Evolutionary conservation across 1,139 yeast species (phyloP), one percentile per base, ranked within the genome.

Genomic region (Geotrichum cucujoidarum): DNA sequence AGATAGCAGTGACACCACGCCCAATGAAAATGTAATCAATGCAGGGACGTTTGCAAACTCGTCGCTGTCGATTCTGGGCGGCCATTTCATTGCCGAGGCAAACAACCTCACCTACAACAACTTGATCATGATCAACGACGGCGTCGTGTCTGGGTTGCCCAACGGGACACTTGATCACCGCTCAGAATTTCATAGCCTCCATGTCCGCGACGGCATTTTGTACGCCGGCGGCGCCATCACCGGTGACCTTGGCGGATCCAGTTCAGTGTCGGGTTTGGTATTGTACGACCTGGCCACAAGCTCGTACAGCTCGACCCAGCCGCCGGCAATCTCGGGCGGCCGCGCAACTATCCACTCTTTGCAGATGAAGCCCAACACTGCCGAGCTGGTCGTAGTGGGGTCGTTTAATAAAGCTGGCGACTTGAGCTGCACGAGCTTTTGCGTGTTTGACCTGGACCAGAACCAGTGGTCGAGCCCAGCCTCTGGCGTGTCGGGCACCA

Each of bases 311-410:
- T 54, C 62, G 8, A 63, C 67, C 4, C 85, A 79, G 57, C 85
- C 84, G 6, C 62, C 69, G 8, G 66, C 64, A 6, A 45, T 68
- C 13, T 52, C 50, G 24, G 64, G 64, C 10, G 65, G 65, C 3
- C 52, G 64, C 13, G 69, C 76, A 2, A 57, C 61, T 35, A 76
- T 86, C 7, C 77, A 76, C 49, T 66, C 83, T 2, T 65, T 86
- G 52, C 78, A 75, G 2, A 71, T 74, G 49, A 74, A 77, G 54
- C 81, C 79, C 31, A 67, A 69, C 27, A 72, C 72, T 7, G 63
- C 73, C 21, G 71, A 75, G 21, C 63, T 89, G 17, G 70, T 88
- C 34, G 84, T 87, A 10, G 95, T 87, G 43, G 98, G 98, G 18
- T 72, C 78, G 41, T 87, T 87, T 59, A 74, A 73, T 27, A 65